Conservation (phyloP, 2,329 filamentous ascomycete species). For the Beauveria pseudobassiana region DNA sequence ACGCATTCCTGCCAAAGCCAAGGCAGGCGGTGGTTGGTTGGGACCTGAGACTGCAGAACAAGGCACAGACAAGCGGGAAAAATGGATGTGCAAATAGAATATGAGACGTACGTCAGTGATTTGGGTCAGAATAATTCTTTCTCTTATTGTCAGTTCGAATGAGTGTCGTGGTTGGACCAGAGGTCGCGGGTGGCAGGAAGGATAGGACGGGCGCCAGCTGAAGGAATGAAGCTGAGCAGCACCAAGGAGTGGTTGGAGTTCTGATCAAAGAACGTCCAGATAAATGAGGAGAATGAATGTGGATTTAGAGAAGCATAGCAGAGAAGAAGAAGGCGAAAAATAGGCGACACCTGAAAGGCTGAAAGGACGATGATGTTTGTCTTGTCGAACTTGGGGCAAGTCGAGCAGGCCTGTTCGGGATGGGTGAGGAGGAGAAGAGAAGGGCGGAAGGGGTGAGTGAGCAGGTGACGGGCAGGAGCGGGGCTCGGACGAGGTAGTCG, state of each 20-base stretch:
- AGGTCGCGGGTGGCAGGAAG: constrained; percentile 18
- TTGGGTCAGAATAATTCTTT: not conserved
- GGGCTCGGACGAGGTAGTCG: not conserved
- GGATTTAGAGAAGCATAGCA: constrained; percentile 16
- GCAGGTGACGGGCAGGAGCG: not conserved
- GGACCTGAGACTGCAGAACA: not conserved
- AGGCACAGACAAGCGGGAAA: not conserved
- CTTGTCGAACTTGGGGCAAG: constrained; percentile 10
- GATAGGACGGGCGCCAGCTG: constrained; percentile 33
- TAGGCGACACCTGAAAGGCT: not conserved
- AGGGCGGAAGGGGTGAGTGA: not conserved
- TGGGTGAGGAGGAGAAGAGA: constrained; percentile 1
- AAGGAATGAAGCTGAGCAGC: constrained; percentile 26
- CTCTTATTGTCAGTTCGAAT: not conserved
- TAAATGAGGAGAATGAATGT: constrained; percentile 14
- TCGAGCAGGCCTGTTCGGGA: constrained; percentile 11
- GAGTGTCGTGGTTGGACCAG: constrained; percentile 10
- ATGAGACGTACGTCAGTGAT: constrained; percentile 3
- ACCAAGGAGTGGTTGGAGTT: constrained; percentile 17
- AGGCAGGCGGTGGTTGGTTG: not conserved
- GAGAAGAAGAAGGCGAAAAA: constrained; percentile 15
- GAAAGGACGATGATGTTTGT: not conserved
- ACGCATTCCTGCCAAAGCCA: not conserved
- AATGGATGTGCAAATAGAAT: not conserved
- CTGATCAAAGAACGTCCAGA: constrained; percentile 10